Evolutionary conservation across 1,139 yeast genomes (phyloP), one percentile per base, ranked within the genome.

Genomic region (Saccharomycopsis hybrid): DNA sequence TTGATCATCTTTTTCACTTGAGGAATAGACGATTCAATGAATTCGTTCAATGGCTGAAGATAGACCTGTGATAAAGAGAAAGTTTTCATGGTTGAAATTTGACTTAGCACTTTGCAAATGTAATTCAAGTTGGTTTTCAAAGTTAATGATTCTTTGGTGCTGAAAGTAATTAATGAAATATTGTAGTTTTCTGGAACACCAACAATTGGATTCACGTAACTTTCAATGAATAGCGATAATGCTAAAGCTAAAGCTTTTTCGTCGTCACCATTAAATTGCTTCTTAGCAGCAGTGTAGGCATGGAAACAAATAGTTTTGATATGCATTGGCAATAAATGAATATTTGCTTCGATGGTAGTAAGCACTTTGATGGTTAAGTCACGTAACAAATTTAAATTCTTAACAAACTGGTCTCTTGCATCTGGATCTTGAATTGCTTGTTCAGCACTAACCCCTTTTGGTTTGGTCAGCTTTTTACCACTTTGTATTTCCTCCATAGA

Each of bases 1-100:
- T 61, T 62, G 46, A 84, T 67, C 5, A 80, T 63, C 1, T 65
- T 61, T 43, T 73, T 67, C 50, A 78, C 71, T 7, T 71, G 65
- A 4, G 72, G 79, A n/a, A 69, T 65, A 1, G 80, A 72, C 8
- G 76, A 67, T 41, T 68, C 68, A 44, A 88, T 73, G 59, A 78
- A 85, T 46, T 85, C 92, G 62, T 86, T 86, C 61, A 88, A 71
- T 1, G 96, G 95, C 59, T 85, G 89, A 59, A 86, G 67, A 63
- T 79, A 88, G 49, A 83, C 78, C 57, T 85, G 83, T 45, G 75
- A 79, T 1, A 63, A 55, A 2, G 73, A 71, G 65, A 88, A 88
- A 2, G 85, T 78, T 55, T 76, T 74, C 77, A 87, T 77, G 2
- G 80, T 65, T 36, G 85, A 81, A 35, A 85, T 65, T 63, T 87